phyloP scores from a whole-genome alignment of 139 green algal genomes.

The Picochlorum sp. region DNA sequence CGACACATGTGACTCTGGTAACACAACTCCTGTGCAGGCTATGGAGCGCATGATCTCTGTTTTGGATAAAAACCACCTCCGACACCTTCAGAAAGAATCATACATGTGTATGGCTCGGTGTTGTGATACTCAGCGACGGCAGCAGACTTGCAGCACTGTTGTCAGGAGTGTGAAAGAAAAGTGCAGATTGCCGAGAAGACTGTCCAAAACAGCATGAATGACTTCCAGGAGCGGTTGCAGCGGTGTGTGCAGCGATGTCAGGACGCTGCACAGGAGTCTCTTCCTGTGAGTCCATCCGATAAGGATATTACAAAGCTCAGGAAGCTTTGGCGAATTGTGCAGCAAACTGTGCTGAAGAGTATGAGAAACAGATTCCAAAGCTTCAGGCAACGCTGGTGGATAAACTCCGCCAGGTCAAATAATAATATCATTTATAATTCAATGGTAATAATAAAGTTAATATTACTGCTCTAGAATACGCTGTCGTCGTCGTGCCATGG shows the following conservation, averaged over 20 bases:
- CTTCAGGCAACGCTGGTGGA: conserved; percentile 13
- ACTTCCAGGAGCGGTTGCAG: conserved; percentile 34
- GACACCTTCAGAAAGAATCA: conserved; percentile 28
- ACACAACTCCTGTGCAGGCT: conserved; percentile 7
- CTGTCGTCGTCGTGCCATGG: conserved; percentile 30
- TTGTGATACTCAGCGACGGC: conserved; percentile 23
- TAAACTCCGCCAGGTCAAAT: conserved; percentile 7
- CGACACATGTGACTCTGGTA: neutral
- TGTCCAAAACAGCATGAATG: conserved; percentile 14
- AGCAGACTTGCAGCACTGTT: conserved; percentile 22
- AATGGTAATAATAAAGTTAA: too few relatives aligned
- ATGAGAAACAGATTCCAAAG: conserved; percentile 29
- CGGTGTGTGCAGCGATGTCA: conserved; percentile 29
- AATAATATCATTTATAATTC: too few relatives aligned
- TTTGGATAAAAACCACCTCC: conserved; percentile 21
- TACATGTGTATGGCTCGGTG: conserved; percentile 28
- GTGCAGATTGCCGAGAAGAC: conserved; percentile 18
- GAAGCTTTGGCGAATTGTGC: conserved; percentile 23
- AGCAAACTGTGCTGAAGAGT: conserved; percentile 37
- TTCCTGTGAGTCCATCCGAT: conserved; percentile 20
- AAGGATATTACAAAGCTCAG: conserved; percentile 36
- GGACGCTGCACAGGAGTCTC: conserved; percentile 27
- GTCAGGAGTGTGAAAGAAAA: conserved; percentile 13
- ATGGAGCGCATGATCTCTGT: conserved; percentile 25
- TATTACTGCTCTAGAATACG: too few relatives aligned